Conservation (phyloP, 202 grass and related monocot species). For the Eragrostis tef region DNA sequence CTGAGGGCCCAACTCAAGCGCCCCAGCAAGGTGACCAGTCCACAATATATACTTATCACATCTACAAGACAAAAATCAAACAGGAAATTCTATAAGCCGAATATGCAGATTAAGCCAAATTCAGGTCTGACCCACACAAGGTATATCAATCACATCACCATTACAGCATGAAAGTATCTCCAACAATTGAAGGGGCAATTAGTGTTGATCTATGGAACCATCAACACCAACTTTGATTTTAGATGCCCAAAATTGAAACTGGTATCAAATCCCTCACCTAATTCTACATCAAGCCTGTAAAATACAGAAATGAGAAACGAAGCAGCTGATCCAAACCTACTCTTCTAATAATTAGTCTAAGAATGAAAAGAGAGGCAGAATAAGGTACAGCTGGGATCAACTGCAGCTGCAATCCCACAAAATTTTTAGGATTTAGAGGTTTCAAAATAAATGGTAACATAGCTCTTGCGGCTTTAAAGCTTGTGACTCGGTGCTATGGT, state of each 20-base stretch:
- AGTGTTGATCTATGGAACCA: background rate
- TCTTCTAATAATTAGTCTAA: background rate
- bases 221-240: background rate
- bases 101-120: background rate
- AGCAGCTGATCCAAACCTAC: slow-evolving; percentile 20
- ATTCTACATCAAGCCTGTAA: background rate
- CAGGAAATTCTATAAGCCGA: background rate
- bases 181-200: background rate
- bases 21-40: background rate
- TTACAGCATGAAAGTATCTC: background rate
- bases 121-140: background rate
- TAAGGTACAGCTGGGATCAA: slow-evolving; percentile 1
- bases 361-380: background rate
- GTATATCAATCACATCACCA: background rate
- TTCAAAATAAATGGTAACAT: background rate
- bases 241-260: background rate
- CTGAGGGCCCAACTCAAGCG: background rate
- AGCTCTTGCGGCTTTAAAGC: background rate
- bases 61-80: background rate
- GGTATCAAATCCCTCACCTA: background rate
- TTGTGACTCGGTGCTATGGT: background rate
- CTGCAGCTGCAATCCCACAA: background rate
- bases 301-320: background rate
- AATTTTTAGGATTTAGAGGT: background rate
- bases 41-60: background rate